Base-by-base conservation (phyloP, 139 green algal genomes). In the Asterochloris erici region DNA sequence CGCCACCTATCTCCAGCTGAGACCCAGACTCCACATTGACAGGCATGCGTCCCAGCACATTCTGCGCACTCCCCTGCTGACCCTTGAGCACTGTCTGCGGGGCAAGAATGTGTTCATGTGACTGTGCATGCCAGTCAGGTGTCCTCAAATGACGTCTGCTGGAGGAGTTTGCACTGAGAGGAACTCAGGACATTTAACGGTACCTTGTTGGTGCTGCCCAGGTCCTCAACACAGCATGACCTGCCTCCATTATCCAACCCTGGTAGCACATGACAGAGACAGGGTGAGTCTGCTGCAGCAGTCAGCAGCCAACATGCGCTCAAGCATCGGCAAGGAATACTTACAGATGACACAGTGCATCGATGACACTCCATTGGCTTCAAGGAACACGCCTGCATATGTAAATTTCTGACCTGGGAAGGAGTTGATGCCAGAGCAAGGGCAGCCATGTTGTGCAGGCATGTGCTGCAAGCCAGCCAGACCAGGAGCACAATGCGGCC, bases 281-380 rank as follows among this genome's bases (percentile, higher is more conserved):
- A 17, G 26, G 76, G n/a, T 81, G 14, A 38, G 38, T 28, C 38
- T 79, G 29, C 63, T 26, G 62, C 16, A 75, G 64, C 0, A 27
- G 26, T 24, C 23, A 73, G 47, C 60, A 61, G 69, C 68, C 10
- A 66, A 82, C 9, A 21, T 15, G 24, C 26, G 54, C 16, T 15
- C 47, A 26, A 12, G 14, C 13, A 10, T 28, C 11, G 16, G 27
- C n/a, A 13, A 78, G 38, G 26, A 62, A 19, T 28, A 29, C 80
- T 80, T 63, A 84, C 81, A 84, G 54, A 84, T 76, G 47, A 73
- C 74, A 23, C 73, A 73, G 63, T 84, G 81, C 28, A 61, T 68
- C 16, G 69, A 63, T 21, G 73, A 79, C 63, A 84, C 68, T 63
- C 81, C 81, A 63, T 29, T 54, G 21, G 23, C 54, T 15, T 74